Evolutionary conservation across 371 early-diverging fungal genomes (phyloP).

Genomic region (Rhizomucor pusillus): DNA sequence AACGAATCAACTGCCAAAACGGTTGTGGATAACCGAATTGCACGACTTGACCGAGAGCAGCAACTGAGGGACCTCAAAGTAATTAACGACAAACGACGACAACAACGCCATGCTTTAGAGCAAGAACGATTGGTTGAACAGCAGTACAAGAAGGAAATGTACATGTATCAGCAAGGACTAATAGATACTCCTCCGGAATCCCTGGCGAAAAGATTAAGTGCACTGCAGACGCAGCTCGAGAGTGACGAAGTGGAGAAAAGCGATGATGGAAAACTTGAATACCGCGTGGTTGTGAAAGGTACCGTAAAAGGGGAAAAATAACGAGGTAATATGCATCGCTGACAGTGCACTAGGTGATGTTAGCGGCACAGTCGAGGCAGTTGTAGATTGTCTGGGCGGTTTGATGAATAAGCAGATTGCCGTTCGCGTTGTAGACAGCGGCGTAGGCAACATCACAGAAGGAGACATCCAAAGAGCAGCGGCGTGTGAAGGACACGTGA

Average conservation of each 20-base stretch:
- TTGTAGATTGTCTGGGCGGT: conserved; percentile 72
- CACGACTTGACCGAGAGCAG: conserved; percentile 58
- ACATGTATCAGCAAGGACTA: conserved; percentile 68
- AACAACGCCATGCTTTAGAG: conserved; percentile 56
- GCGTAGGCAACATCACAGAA: conserved; percentile 85
- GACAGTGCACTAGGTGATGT: conserved; percentile 92
- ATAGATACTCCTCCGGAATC: conserved; percentile 55
- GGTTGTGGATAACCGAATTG: conserved; percentile 66
- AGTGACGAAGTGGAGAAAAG: conserved; percentile 15
- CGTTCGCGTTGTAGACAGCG: conserved; percentile 69
- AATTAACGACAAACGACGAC: conserved; percentile 75
- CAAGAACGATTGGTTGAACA: conserved; percentile 59
- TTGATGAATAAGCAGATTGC: conserved; percentile 79
- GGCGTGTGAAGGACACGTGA: conserved; percentile 64
- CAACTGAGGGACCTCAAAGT: conserved; percentile 68
- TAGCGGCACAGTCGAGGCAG: conserved; percentile 92
- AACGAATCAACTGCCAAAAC: conserved; percentile 77
- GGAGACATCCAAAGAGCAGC: conserved; percentile 76
- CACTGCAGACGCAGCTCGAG: conserved; percentile 21
- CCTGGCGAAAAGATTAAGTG: conserved; percentile 42
- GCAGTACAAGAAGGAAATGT: conserved; percentile 62
- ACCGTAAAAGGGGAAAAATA: conserved; percentile 4
- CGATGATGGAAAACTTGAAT: conserved; percentile 48
- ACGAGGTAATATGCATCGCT: conserved; percentile 4
- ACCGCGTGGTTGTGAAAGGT: conserved; percentile 60